phyloP scores from a whole-genome alignment of 164 flowering plant species.

The Cinnamomum micranthum region DNA sequence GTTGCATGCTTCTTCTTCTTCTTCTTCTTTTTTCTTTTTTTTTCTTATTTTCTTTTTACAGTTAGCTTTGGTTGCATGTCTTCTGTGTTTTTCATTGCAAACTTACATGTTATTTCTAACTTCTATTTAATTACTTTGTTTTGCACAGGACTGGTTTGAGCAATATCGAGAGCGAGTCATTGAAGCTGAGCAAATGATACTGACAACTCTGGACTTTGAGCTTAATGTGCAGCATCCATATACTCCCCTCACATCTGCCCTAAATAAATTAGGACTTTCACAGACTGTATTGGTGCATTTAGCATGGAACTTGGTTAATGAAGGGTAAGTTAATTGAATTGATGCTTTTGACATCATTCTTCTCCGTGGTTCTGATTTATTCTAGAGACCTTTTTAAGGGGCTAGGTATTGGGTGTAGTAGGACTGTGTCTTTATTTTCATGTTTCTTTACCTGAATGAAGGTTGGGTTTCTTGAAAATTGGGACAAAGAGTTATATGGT shows the following conservation, averaged over 20 bases:
- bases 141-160: constrained; percentile 90
- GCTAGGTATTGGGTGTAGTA: background rate
- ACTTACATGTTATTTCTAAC: background rate
- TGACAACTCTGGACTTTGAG: constrained; percentile 92
- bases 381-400: background rate
- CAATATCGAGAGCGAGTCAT: constrained; percentile 73
- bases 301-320: constrained; percentile 79
- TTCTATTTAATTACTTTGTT: constrained; percentile 1
- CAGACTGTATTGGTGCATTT: constrained; percentile 64
- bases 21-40: too few relatives aligned
- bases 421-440: background rate
- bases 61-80: too few relatives aligned
- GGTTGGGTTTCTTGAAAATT: background rate
- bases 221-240: constrained; percentile 90
- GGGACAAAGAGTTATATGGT: too few relatives aligned
- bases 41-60: too few relatives aligned
- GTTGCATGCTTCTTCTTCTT: too few relatives aligned
- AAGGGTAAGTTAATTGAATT: constrained; percentile 66
- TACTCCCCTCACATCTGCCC: constrained; percentile 69
- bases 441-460: background rate
- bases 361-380: too few relatives aligned
- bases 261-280: constrained; percentile 82
- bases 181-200: constrained; percentile 85
- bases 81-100: too few relatives aligned
- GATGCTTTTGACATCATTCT: too few relatives aligned